Evolutionary conservation across 1,284 basidiomycete species (phyloP), one percentile per base, ranked within the genome.

Genomic region (Cryptococcus amylolentus): DNA sequence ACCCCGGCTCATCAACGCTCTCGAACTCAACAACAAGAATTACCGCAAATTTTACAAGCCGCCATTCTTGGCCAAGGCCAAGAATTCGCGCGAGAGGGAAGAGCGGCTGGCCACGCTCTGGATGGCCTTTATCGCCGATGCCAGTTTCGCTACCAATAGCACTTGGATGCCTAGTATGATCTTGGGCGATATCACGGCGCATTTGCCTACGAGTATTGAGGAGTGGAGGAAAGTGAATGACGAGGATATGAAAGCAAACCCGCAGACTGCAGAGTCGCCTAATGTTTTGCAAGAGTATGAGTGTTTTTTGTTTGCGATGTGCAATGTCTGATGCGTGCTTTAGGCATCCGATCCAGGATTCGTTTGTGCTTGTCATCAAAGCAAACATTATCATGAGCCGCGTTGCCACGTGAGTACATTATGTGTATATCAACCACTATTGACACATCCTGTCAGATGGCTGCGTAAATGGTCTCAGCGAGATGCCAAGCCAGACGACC

Each of bases 391-490:
- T 73, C 7, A 53, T 69, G 27, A 58, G 63, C 14, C 51, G 58
- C 26, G 61, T 62, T 1, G 57, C 63, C 5, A 14, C 50, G 52
- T 62, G 41, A 49, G 58, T 55, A 12, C 26, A 20, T 27, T 20
- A 46, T 23, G 16, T 42, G 41, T 42, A n/a, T n/a, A 23, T 42
- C 41, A 42, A 23, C n/a, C 8, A 10, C 27, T 9, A 27, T 26
- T 46, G 26, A 46, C 27, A 35, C 16, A 8, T 26, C 26, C 26
- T 23, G 10, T 9, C 28, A 66, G 58, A 23, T 70, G 68, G 70
- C 40, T 71, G 8, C 59, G 64, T 16, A 52, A 61, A 12, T 76
- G 73, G 73, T 60, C 65, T 18, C 73, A 76, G 55, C 60, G 72
- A 5, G 63, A 65, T 26, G 56, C 63, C 2, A 41, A 51, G 2